Base-by-base conservation (phyloP, 2,329 filamentous ascomycete genomes). In the Pseudodiploospora longispora region DNA sequence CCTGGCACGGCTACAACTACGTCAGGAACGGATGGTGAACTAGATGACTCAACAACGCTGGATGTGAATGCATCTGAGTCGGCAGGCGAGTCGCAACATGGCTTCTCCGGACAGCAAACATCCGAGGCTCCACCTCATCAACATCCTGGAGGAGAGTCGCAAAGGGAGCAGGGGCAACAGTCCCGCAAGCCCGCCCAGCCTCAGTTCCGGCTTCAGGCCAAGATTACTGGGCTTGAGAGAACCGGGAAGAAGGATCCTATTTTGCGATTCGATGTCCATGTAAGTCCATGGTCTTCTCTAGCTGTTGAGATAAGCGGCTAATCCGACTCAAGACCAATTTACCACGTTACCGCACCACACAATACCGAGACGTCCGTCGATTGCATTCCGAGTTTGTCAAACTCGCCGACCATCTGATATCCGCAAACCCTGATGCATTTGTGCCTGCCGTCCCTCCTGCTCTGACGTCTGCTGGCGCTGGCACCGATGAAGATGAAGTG, bases 381-480 rank as follows among this genome's bases (percentile, higher is more conserved):
- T 84, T 94, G 49, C 93, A 98, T 66, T 89, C 87, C 39, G 93
- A 98, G 62, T 98, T 98, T 58, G 76, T 87, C 52, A 98, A 97
- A 67, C 82, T 98, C n/a, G 88, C 86, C 44, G 87, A 95, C 47
- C 93, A 98, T 64, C 74, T 98, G 46, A 89, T 96, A 63, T 96
- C 91, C 27, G 90, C 91, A n/a, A 97, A 97, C 59, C 93, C 93
- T 4, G 93, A 98, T 65, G 85, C 89, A 6, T 74, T 98, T 37
- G 91, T 98, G 6, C 93, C 93, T 3, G 89, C 91, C 7, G 89
- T 98, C 1, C 93, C 93, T 36, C 87, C 91, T n/a, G 76, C 91
- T n/a, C 72, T 94, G 47, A 97, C 93, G 6, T 90, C 90, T 6
- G 93, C 93, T 29, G 93, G 93, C 34, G 89, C 89, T 33, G 93